These are phyloP conservation scores for Penicillium pulvis DNA, from an alignment of 495 filamentous ascomycete genomes.

Conservation along the genomic window DNA sequence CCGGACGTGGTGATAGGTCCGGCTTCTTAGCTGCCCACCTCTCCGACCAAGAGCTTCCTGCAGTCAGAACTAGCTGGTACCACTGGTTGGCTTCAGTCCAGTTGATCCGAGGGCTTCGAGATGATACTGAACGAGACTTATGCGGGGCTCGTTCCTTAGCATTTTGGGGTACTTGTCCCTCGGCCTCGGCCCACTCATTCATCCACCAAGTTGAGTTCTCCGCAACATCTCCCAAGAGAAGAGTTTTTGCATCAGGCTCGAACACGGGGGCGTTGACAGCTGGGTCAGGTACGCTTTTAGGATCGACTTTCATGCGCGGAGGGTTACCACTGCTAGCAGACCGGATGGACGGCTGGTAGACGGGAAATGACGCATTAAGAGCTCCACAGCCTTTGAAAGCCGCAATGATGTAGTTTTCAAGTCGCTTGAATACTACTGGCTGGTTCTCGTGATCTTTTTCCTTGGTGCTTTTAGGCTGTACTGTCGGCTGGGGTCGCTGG, in stretches of 20 bases:
- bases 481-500: conserved; percentile 18
- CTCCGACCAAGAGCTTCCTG: conserved; percentile 61
- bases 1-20: conserved; percentile 21
- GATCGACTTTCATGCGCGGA: conserved; percentile 32
- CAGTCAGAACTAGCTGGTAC: conserved; percentile 71
- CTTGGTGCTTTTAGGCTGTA: conserved; percentile 19
- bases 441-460: conserved; percentile 26
- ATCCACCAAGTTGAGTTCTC: conserved; percentile 90
- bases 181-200: conserved; percentile 46
- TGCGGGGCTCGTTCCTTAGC: conserved; percentile 29
- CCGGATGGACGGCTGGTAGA: conserved; percentile 28
- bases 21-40: conserved; percentile 48
- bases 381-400: conserved; percentile 70
- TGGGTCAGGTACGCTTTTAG: conserved; percentile 18
- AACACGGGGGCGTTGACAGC: conserved; percentile 36
- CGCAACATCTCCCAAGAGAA: conserved; percentile 76
- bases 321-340: conserved; percentile 30
- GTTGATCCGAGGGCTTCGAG: conserved; percentile 70
- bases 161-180: conserved; percentile 23
- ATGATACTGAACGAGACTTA: conserved; percentile 49
- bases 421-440: conserved; percentile 59
- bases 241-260: conserved; percentile 73
- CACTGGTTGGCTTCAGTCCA: conserved; percentile 74
- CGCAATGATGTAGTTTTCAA: conserved; percentile 75
- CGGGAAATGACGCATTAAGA: conserved; percentile 71